Percentiles rank a stretch among this genome's conserved stretches.
These are phyloP conservation scores for Diddensiella santjacobensis DNA, from an alignment of 805 yeast genomes.

Conservation along the genomic window DNA sequence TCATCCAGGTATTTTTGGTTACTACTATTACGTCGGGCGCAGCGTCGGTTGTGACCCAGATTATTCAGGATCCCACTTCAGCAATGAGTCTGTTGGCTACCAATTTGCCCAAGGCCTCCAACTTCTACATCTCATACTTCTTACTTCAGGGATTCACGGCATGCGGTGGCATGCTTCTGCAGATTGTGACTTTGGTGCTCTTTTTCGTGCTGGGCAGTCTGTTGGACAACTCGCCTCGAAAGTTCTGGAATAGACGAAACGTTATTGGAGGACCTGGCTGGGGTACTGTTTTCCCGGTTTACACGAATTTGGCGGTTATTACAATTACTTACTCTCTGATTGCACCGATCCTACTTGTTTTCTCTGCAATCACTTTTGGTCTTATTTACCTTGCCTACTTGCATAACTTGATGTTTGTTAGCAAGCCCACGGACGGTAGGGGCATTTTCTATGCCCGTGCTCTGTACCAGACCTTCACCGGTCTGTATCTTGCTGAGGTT, in stretches of 20 bases:
- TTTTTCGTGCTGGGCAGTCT: conserved; percentile 66
- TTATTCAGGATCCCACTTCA: conserved; percentile 61
- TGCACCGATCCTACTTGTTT: conserved; percentile 78
- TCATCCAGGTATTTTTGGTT: conserved; percentile 82
- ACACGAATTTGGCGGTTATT: conserved; percentile 71
- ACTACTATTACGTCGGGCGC: conserved; percentile 81
- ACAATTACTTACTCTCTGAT: conserved; percentile 73
- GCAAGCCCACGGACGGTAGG: conserved; percentile 64
- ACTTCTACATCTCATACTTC: conserved; percentile 82
- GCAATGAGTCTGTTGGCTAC: conserved; percentile 75
- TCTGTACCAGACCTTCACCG: conserved; percentile 80
- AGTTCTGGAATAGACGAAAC: conserved; percentile 77
- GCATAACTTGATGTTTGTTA: conserved; percentile 73
- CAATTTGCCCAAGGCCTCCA: conserved; percentile 84
- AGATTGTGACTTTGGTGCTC: conserved; percentile 67
- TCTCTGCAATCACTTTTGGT: conserved; percentile 66
- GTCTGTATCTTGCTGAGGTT: conserved; percentile 81
- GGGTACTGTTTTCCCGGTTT: conserved; percentile 79
- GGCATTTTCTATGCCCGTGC: conserved; percentile 89
- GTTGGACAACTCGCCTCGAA: conserved; percentile 85
- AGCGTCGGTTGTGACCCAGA: conserved; percentile 68
- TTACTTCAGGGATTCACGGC: conserved; percentile 75
- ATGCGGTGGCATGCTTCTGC: conserved; percentile 73
- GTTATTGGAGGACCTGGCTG: conserved; percentile 64
- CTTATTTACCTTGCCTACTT: conserved; percentile 72